Evolutionary conservation across 2,329 filamentous ascomycete genomes (phyloP).

Genomic region (Dactylella cylindrospora): DNA sequence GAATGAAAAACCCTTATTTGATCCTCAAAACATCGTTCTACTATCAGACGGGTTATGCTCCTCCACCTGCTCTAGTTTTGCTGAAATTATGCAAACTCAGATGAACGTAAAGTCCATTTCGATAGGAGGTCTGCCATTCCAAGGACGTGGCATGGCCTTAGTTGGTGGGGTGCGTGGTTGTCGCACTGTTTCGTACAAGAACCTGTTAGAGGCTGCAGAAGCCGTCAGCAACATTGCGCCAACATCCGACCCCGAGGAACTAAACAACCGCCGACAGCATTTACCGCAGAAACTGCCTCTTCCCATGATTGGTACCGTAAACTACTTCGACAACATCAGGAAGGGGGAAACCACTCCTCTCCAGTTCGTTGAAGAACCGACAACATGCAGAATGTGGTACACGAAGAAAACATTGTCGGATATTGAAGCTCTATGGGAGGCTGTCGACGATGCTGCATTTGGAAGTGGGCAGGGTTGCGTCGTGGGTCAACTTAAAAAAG

Average conservation of each 20-base stretch:
- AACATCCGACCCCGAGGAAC: slow-evolving; percentile 15
- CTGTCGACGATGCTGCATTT: slow-evolving; percentile 52
- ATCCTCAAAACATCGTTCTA: slow-evolving; percentile 61
- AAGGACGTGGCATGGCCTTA: slow-evolving; percentile 28
- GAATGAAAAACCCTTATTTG: slow-evolving; percentile 58
- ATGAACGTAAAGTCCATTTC: slow-evolving; percentile 60
- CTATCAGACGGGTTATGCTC: slow-evolving; percentile 64
- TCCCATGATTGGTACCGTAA: slow-evolving; percentile 40
- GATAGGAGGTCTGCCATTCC: slow-evolving; percentile 55
- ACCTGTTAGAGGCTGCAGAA: slow-evolving; percentile 27
- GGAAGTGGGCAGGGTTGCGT: slow-evolving; percentile 38
- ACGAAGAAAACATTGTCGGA: slow-evolving; percentile 58
- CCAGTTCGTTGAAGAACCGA: slow-evolving; percentile 57
- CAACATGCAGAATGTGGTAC: slow-evolving; percentile 59
- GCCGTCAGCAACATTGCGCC: slow-evolving; percentile 25
- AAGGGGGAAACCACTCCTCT: slow-evolving; percentile 51
- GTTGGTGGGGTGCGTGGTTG: slow-evolving; percentile 41
- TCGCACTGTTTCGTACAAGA: slow-evolving; percentile 28
- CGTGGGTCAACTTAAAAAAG: too few species aligned
- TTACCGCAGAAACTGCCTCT: slow-evolving; percentile 34
- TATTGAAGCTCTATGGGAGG: slow-evolving; percentile 57
- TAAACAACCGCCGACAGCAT: slow-evolving; percentile 16
- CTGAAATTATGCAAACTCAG: slow-evolving; percentile 59
- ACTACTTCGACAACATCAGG: slow-evolving; percentile 36
- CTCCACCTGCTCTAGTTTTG: slow-evolving; percentile 62